These are phyloP conservation scores for Ajuga reptans DNA, from an alignment of 305 asterid species.

Conservation along the genomic window DNA sequence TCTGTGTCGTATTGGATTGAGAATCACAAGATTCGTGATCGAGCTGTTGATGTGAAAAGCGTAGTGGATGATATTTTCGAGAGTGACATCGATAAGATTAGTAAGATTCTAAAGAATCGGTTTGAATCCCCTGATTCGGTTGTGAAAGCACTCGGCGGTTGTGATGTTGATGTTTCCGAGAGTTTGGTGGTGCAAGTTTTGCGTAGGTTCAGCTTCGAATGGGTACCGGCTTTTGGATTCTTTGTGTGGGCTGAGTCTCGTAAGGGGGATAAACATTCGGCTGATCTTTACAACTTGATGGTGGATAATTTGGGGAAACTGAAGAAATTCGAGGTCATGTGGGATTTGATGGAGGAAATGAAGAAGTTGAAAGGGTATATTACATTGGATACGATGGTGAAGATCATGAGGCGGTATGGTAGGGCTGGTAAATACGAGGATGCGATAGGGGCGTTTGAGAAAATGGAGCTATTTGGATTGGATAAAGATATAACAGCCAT, in stretches of 20 bases:
- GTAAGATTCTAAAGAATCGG: constrained; percentile 42
- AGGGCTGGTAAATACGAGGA: constrained; percentile 60
- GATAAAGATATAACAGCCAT: constrained; percentile 34
- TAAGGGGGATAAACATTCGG: constrained; percentile 35
- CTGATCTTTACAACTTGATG: constrained; percentile 52
- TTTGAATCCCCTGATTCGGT: constrained; percentile 48
- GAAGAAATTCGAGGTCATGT: constrained; percentile 56
- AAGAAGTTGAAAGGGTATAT: constrained; percentile 41
- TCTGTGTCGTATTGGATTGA: constrained; percentile 66
- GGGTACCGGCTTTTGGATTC: constrained; percentile 64
- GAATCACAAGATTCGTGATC: constrained; percentile 30
- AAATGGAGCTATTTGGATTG: constrained; percentile 40
- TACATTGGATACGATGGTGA: constrained; percentile 48
- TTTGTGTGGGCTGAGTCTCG: constrained; percentile 63
- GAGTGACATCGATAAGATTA: constrained; percentile 52
- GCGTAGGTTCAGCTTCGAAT: constrained; percentile 64
- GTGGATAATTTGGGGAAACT: constrained; percentile 66
- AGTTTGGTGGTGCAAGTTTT: constrained; percentile 52
- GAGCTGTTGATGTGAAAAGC: constrained; percentile 32
- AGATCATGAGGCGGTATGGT: constrained; percentile 58
- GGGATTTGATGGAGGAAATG: constrained; percentile 76
- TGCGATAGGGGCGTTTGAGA: constrained; percentile 44
- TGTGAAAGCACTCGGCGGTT: constrained; percentile 38
- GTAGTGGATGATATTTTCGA: constrained; percentile 31
- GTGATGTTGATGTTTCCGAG: constrained; percentile 43